These are phyloP conservation scores for Pythium aphanidermatum DNA, from an alignment of 352 stramenopile genomes.

Conservation along the genomic window DNA sequence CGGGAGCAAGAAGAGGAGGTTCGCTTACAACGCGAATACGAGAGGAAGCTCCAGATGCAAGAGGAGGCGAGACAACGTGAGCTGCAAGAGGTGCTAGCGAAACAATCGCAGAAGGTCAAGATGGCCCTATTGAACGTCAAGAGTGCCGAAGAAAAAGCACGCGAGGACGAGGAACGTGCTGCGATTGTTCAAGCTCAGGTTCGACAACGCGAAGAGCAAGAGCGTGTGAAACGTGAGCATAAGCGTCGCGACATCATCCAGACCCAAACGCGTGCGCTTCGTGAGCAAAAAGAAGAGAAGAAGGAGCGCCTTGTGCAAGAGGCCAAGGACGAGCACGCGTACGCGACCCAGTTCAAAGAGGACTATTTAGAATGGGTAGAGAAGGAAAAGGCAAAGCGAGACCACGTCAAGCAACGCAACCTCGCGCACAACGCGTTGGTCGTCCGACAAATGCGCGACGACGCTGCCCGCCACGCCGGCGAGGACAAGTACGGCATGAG, in stretches of 20 bases:
- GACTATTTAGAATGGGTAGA: conserved; percentile 42
- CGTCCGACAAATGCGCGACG: conserved; percentile 38
- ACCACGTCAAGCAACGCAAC: conserved; percentile 29
- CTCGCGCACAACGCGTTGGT: conserved; percentile 37
- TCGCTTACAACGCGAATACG: conserved; percentile 37
- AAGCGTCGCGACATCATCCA: conserved; percentile 27
- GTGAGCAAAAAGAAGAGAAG: conserved; percentile 41
- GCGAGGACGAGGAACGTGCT: conserved; percentile 46
- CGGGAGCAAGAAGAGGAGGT: conserved; percentile 39
- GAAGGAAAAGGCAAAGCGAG: conserved; percentile 23
- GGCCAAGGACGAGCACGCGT: conserved; percentile 31
- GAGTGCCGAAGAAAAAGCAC: conserved; percentile 48
- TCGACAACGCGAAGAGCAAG: conserved; percentile 27
- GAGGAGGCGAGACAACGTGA: conserved; percentile 38
- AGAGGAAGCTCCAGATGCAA: conserved; percentile 40
- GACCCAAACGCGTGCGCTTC: conserved; percentile 30
- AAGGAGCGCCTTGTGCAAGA: conserved; percentile 17
- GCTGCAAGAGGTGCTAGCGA: conserved; percentile 37
- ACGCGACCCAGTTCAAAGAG: conserved; percentile 37
- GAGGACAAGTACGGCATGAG: conserved; percentile 71
- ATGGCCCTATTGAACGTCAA: conserved; percentile 54
- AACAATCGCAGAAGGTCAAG: conserved; percentile 51
- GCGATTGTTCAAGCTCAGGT: conserved; percentile 34
- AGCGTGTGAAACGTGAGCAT: conserved; percentile 26
- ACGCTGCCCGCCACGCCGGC: conserved; percentile 27